These are phyloP conservation scores for Chaetomiaceae sp. DNA, from an alignment of 2,329 filamentous ascomycete species.

Conservation along the genomic window DNA sequence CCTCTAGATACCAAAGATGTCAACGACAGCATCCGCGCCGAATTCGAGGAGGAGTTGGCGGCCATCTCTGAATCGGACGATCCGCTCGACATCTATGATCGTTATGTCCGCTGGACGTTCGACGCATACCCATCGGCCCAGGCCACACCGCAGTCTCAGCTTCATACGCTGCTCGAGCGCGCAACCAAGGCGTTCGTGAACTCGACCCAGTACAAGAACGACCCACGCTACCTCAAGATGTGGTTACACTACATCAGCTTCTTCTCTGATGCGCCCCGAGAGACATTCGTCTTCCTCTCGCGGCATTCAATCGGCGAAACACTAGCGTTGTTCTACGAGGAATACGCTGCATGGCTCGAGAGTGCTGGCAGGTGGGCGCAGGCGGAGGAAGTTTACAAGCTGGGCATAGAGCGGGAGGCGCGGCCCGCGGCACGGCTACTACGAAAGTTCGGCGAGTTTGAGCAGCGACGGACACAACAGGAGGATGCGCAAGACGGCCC, in stretches of 20 bases:
- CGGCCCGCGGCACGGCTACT: constrained; percentile 74
- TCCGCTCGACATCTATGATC: constrained; percentile 89
- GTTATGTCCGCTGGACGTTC: constrained; percentile 95
- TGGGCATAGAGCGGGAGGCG: constrained; percentile 86
- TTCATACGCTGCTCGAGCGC: constrained; percentile 83
- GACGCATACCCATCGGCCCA: constrained; percentile 93
- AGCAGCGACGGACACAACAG: constrained; percentile 63
- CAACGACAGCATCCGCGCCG: constrained; percentile 73
- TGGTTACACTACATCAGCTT: constrained; percentile 94
- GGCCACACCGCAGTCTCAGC: constrained; percentile 84
- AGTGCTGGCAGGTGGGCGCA: constrained; percentile 77
- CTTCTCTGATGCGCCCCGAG: constrained; percentile 88
- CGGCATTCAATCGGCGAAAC: constrained; percentile 82
- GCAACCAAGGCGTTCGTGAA: constrained; percentile 86
- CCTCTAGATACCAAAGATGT: constrained; percentile 68
- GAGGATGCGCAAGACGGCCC: constrained; percentile 56
- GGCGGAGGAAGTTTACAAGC: constrained; percentile 87
- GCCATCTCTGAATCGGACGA: constrained; percentile 84
- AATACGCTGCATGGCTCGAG: constrained; percentile 93
- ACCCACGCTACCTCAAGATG: constrained; percentile 85
- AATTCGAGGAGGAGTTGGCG: constrained; percentile 80
- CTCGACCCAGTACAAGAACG: constrained; percentile 88
- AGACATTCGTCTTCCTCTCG: constrained; percentile 87
- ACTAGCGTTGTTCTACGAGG: constrained; percentile 91
- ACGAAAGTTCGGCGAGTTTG: constrained; percentile 90